Conservation (phyloP, 108 stramenopile genomes). For the Stephanodiscus minutulus region DNA sequence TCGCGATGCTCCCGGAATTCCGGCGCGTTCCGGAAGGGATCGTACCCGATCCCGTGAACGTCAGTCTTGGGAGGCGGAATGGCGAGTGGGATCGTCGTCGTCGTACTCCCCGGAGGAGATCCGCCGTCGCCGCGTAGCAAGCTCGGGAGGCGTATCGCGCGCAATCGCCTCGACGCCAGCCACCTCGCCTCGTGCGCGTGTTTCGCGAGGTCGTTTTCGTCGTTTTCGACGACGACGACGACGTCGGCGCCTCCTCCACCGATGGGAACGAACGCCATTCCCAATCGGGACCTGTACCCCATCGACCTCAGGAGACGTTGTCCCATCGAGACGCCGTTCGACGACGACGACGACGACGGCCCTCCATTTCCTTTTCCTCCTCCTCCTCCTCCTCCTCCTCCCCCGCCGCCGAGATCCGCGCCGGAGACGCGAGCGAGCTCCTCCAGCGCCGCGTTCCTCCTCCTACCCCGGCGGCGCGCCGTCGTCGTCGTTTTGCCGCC, state of each 20-base stretch:
- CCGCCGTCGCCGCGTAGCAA: not conserved
- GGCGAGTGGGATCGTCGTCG: conserved; percentile 7
- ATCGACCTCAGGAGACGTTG: conserved; percentile 58
- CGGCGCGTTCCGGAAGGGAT: conserved; percentile 73
- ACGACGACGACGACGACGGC: not conserved
- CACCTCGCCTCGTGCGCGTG: conserved; percentile 6
- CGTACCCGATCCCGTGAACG: conserved; percentile 75
- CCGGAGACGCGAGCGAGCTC: conserved; percentile 34
- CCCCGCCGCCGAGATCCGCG: not conserved
- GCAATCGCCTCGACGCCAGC: conserved; percentile 30
- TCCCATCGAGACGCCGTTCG: conserved; percentile 49
- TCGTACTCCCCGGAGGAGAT: not conserved
- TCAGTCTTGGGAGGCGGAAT: conserved; percentile 80
- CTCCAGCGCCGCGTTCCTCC: conserved; percentile 33
- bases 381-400: too few relatives aligned
- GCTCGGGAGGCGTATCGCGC: conserved; percentile 38
- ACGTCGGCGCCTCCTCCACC: not conserved
- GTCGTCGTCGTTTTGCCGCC: not conserved
- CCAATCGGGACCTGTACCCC: conserved; percentile 66
- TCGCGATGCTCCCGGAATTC: conserved; percentile 71
- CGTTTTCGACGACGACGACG: not conserved
- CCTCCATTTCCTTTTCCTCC: too few relatives aligned
- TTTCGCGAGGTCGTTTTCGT: not conserved
- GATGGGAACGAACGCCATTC: conserved; percentile 53
- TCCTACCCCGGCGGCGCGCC: not conserved